Conservation (phyloP, 352 stramenopile species). For the Saprolegnia diclina region DNA sequence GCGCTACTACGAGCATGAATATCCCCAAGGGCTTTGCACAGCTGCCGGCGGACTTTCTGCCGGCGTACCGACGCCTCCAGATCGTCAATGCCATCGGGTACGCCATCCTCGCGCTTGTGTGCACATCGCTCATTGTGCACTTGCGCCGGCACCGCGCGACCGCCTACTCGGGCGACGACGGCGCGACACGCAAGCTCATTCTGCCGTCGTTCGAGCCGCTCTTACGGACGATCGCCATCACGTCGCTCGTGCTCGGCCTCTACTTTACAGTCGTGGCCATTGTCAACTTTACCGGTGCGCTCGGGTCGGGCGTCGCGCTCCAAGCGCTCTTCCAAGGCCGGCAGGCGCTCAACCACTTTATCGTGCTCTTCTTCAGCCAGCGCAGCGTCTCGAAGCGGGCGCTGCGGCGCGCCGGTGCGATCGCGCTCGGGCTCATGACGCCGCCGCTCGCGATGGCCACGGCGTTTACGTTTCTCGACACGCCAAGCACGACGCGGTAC, state of each 20-base stretch:
- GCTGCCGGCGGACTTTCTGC: background rate
- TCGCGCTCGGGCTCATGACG: conserved; percentile 14
- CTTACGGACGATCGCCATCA: conserved; percentile 36
- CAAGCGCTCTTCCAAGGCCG: conserved; percentile 27
- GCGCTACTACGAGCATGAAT: no score
- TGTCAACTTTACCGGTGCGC: background rate
- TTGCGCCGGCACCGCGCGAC: conserved; percentile 51
- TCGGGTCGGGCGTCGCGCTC: conserved; percentile 23
- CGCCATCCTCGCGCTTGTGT: conserved; percentile 38
- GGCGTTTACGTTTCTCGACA: background rate
- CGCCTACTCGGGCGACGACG: conserved; percentile 41
- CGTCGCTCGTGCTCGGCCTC: conserved; percentile 32
- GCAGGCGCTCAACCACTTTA: conserved; percentile 26
- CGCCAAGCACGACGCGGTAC: background rate
- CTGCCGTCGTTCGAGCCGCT: conserved; percentile 62
- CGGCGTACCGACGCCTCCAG: conserved; percentile 32
- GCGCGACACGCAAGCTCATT: conserved; percentile 51
- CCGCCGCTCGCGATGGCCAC: background rate
- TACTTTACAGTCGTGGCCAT: conserved; percentile 30
- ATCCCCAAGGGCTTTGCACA: background rate
- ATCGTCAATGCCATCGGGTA: conserved; percentile 42
- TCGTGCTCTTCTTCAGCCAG: conserved; percentile 27
- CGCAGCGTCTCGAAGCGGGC: conserved; percentile 28
- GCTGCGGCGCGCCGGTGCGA: conserved; percentile 11
- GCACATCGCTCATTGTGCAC: conserved; percentile 41